These are phyloP conservation scores for Mycena rosella DNA, from an alignment of 768 basidiomycete genomes.

Conservation along the genomic window DNA sequence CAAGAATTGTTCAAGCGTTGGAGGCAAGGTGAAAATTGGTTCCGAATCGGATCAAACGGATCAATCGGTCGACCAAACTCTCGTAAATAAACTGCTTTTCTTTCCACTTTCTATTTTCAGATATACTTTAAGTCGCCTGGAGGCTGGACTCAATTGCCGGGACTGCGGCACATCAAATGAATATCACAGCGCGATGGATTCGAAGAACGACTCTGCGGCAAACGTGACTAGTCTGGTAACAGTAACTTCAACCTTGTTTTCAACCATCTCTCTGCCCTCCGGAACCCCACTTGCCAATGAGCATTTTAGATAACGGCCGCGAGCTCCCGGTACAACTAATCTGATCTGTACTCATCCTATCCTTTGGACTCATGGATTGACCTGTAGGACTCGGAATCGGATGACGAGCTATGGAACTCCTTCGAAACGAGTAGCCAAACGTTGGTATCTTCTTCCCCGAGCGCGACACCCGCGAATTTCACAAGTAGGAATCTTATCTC, in stretches of 20 bases:
- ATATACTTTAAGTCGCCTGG: too few relatives aligned
- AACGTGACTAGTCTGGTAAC: not conserved
- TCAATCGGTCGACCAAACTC: too few relatives aligned
- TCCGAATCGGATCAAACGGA: too few relatives aligned
- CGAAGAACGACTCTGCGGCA: not conserved
- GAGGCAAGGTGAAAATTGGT: too few relatives aligned
- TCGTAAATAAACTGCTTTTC: too few relatives aligned
- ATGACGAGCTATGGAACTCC: conserved; percentile 10
- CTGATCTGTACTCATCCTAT: too few relatives aligned
- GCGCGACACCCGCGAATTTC: not conserved
- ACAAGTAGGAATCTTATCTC: not conserved
- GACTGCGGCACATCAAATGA: not conserved
- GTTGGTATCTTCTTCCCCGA: not conserved
- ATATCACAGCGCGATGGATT: not conserved
- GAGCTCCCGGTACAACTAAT: too few relatives aligned
- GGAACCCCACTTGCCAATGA: not conserved
- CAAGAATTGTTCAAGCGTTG: too few relatives aligned
- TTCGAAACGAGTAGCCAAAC: not conserved
- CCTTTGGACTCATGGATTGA: too few relatives aligned
- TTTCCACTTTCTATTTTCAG: too few relatives aligned
- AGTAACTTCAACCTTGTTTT: not conserved
- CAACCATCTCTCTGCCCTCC: not conserved
- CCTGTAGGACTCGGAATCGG: conserved; percentile 1
- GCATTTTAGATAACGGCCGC: not conserved
- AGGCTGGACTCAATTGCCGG: not conserved